phyloP scores from a whole-genome alignment of 352 stramenopile genomes.

The Globisporangium nodosum region DNA sequence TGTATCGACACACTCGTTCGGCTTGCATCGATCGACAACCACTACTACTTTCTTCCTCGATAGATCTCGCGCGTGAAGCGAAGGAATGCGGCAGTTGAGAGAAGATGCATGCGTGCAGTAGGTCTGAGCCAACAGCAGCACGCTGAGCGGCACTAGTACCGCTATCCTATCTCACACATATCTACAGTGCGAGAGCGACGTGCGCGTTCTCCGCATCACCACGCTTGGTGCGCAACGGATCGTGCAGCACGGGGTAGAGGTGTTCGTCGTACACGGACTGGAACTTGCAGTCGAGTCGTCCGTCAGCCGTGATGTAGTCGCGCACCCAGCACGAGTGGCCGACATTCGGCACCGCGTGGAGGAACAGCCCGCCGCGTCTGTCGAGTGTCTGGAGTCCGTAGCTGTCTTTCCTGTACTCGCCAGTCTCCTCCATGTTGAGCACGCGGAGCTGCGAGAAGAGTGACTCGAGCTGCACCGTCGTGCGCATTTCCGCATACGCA shows the following conservation, averaged over 20 bases:
- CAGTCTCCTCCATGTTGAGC: conserved; percentile 22
- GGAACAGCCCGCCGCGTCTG: conserved; percentile 24
- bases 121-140: too few species aligned
- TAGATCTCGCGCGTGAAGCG: too few species aligned
- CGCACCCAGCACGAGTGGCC: conserved; percentile 28
- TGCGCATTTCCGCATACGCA: conserved; percentile 14
- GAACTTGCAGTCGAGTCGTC: conserved; percentile 25
- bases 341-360: conserved; percentile 19
- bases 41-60: too few species aligned
- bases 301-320: conserved; percentile 14
- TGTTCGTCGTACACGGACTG: conserved; percentile 30
- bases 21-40: too few species aligned
- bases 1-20: too few species aligned
- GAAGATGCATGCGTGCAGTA: too few species aligned
- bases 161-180: too few species aligned
- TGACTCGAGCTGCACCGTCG: conserved; percentile 18
- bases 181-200: background rate
- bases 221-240: conserved; percentile 4
- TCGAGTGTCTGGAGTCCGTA: conserved; percentile 30
- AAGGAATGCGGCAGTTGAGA: too few species aligned
- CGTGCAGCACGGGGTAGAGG: conserved; percentile 21
- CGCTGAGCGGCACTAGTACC: too few species aligned
- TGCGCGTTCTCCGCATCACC: background rate
- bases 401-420: conserved; percentile 29
- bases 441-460: conserved; percentile 27